Evolutionary conservation across 1,284 basidiomycete genomes (phyloP), one percentile per base, ranked within the genome.

Genomic region (Meira miltonrushii): DNA sequence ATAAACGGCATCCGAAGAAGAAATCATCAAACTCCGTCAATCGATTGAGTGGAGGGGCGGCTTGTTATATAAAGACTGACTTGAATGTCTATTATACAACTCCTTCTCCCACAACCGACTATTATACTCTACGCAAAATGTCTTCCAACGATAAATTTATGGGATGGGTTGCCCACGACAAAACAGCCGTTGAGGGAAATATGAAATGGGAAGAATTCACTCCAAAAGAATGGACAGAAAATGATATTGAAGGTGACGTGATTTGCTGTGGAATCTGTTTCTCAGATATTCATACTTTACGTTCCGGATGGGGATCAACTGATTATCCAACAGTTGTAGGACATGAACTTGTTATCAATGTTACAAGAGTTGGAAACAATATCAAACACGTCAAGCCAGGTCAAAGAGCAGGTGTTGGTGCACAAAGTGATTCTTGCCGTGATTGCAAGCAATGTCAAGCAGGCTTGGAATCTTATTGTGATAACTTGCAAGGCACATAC

Each of bases 301-400:
- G 64, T n/a, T 61, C 57, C 5, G 71, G 71, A 8, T 72, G 71
- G 71, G 71, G 69, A 13, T 61, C 65, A n/a, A 58, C 69, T 10
- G 56, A 62, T 11, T 68, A 67, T 25, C 71, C 71, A 11, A 61
- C 62, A 28, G 62, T 65, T 9, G 66, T 68, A 2, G 67, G 81
- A n/a, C 85, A 87, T 72, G 85, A 86, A 76, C 85, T 86, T 60
- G 80, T 84, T 54, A 85, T 85, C 7, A 80, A 80, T 11, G 84
- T 84, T 28, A 58, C 67, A n/a, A 60, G 62, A 46, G 68, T 70
- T 9, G 70, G 68, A 11, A 62, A 57, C 17, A 81, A 84, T 44
- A 84, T 85, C 41, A 80, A 76, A 8, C 80, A 80, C 52, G 80
- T 86, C 79, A 84, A 84, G 68, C 79, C 83, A 41, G 85, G 85